phyloP scores from a whole-genome alignment of 2,329 filamentous ascomycete genomes.

The Hypoxylon sp. region DNA sequence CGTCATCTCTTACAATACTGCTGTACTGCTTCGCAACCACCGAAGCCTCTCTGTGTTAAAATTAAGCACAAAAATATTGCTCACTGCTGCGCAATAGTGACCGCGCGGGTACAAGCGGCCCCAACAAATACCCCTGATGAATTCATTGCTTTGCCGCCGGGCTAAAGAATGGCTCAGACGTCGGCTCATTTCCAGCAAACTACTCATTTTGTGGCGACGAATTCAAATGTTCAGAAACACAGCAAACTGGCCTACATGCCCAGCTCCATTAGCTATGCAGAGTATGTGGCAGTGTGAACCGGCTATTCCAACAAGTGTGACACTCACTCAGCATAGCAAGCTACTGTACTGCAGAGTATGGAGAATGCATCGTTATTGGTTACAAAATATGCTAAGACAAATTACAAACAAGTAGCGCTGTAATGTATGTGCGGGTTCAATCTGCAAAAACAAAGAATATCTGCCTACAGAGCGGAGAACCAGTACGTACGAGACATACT shows the following conservation, averaged over 20 bases:
- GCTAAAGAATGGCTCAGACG: slow-evolving; percentile 38
- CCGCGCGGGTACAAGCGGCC: slow-evolving; percentile 42
- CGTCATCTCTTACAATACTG: slow-evolving; percentile 14
- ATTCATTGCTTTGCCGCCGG: slow-evolving; percentile 37
- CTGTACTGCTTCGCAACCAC: slow-evolving; percentile 22
- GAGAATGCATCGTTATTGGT: slow-evolving; percentile 38
- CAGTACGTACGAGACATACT: slow-evolving; percentile 36
- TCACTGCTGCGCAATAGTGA: slow-evolving; percentile 24
- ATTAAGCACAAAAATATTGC: slow-evolving; percentile 12
- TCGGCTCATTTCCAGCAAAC: slow-evolving; percentile 39
- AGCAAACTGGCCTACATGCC: slow-evolving; percentile 33
- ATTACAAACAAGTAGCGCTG: slow-evolving; percentile 38
- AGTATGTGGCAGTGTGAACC: slow-evolving; percentile 17
- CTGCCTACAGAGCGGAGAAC: slow-evolving; percentile 16
- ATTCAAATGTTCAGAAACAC: slow-evolving; percentile 28
- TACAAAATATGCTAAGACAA: slow-evolving; percentile 37
- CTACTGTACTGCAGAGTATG: slow-evolving; percentile 35
- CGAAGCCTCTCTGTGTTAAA: slow-evolving; percentile 18
- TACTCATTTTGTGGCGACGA: slow-evolving; percentile 38
- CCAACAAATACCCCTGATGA: slow-evolving; percentile 25
- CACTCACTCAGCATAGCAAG: slow-evolving; percentile 35
- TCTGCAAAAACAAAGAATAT: slow-evolving; percentile 27
- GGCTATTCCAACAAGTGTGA: slow-evolving; percentile 19
- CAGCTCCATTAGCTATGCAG: slow-evolving; percentile 25
- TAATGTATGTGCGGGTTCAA: slow-evolving; percentile 35